Evolutionary conservation across 108 stramenopile species (phyloP), one percentile per base, ranked within the genome.

Genomic region (Cyclotella sp.): DNA sequence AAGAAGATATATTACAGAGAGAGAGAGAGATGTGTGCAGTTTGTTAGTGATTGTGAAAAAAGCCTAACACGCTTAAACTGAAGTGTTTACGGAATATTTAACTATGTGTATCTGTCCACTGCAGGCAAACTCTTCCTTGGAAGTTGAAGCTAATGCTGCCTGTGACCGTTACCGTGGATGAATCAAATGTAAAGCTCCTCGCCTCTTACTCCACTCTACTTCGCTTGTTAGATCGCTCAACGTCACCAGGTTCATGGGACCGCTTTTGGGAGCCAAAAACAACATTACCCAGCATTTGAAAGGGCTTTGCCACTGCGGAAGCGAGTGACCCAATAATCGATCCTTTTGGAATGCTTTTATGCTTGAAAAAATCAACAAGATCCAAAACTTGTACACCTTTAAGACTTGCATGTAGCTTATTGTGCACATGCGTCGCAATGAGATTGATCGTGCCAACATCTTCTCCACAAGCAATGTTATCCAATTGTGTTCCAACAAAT

Each of bases 401-500:
- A 49, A 81, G 73, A 29, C 73, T 69, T 3, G 41, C 73, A 53
- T 73, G 40, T 22, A 81, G 45, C 54, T 75, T 72, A 42, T 74
- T 59, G 28, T 26, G 63, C n/a, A 76, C 75, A 44, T 76, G 75
- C 13, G 51, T 52, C 0, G 75, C 74, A 52, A 82, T 72, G 6
- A 72, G 53, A 0, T 58, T 70, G 19, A 65, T 44, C 8, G 74
- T 44, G 27, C 63, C 22, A 40, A 24, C n/a, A 21, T 76, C 73
- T 45, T 61, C 19, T 10, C 47, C 30, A 21, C 47, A 26, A 30
- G 63, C 22, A 43, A 54, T 45, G 60, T 67, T 63, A 46, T 70
- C 80, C 22, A 71, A 22, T 67, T 63, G 75, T 14, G 81, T 76
- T 2, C 81, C 89, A 28, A 91, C 90, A 68, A 94, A 66, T 55